phyloP scores from a whole-genome alignment of 441 rosid genomes.

The Brassica hybrid region DNA sequence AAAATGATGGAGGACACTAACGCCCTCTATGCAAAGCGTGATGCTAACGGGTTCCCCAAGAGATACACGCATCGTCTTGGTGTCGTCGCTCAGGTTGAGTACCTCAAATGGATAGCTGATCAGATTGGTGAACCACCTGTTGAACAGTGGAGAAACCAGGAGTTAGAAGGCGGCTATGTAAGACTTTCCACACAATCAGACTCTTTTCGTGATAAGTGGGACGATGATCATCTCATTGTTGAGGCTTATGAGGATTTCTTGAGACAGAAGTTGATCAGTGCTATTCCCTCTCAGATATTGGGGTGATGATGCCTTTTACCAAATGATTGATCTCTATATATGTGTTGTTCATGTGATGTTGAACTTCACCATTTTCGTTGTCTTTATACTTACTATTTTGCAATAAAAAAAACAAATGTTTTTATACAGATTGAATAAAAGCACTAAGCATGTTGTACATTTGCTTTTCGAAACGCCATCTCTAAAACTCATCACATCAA shows the following conservation, averaged over 20 bases:
- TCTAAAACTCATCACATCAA: no score
- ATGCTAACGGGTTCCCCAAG: slow-evolving; percentile 59
- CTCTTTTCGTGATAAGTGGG: slow-evolving; percentile 75
- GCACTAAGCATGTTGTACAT: slow-evolving; percentile 33
- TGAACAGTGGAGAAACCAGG: slow-evolving; percentile 30
- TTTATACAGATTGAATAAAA: slow-evolving; percentile 25
- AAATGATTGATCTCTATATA: neutral
- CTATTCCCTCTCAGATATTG: slow-evolving; percentile 30
- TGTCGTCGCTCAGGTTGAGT: slow-evolving; percentile 31
- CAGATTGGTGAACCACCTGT: slow-evolving; percentile 23
- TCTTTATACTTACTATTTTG: slow-evolving; percentile 1
- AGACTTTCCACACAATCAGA: slow-evolving; percentile 39
- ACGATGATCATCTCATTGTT: slow-evolving; percentile 49
- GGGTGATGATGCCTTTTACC: slow-evolving; percentile 1
- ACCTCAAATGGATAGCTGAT: slow-evolving; percentile 31
- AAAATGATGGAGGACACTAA: slow-evolving; percentile 68
- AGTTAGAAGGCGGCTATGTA: neutral
- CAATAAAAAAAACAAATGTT: slow-evolving; percentile 9
- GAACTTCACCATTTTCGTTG: neutral
- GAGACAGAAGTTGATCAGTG: slow-evolving; percentile 36
- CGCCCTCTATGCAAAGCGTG: slow-evolving; percentile 52
- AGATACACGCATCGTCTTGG: slow-evolving; percentile 60
- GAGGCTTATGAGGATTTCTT: slow-evolving; percentile 40
- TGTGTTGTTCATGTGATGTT: neutral
- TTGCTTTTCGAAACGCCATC: slow-evolving; percentile 15